phyloP scores from a whole-genome alignment of 768 basidiomycete species.

The Tulasnella sp. region DNA sequence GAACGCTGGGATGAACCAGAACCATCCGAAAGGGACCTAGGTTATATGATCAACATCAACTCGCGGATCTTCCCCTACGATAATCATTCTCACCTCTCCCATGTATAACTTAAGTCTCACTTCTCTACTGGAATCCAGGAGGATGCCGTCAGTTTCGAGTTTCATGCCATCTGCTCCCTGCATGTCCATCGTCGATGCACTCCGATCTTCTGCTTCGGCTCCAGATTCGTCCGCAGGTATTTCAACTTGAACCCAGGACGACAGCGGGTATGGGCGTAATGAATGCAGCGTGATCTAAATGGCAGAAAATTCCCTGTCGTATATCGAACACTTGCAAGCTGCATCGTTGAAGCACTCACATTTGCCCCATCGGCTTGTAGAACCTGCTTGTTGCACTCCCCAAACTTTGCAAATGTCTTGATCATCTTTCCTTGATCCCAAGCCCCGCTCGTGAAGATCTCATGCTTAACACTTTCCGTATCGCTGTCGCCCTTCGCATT shows the following conservation, averaged over 20 bases:
- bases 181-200: slow-evolving; percentile 10
- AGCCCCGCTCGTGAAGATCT: slow-evolving; percentile 40
- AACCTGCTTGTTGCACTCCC: slow-evolving; percentile 29
- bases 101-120: slow-evolving; percentile 61
- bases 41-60: slow-evolving; percentile 22
- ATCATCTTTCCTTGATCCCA: slow-evolving; percentile 80
- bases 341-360: background rate
- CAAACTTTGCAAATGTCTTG: slow-evolving; percentile 56
- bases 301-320: no score
- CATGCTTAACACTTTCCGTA: slow-evolving; percentile 24
- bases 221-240: background rate
- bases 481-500: slow-evolving; percentile 28
- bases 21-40: slow-evolving; percentile 71
- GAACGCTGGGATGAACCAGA: slow-evolving; percentile 79
- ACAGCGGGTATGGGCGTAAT: slow-evolving; percentile 18
- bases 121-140: slow-evolving; percentile 58
- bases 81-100: slow-evolving; percentile 42
- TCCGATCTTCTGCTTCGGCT: slow-evolving; percentile 10
- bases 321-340: no score
- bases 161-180: slow-evolving; percentile 1
- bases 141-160: slow-evolving; percentile 32
- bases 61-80: slow-evolving; percentile 19
- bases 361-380: background rate
- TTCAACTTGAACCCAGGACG: slow-evolving; percentile 19
- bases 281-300: slow-evolving; percentile 1